Conservation (phyloP, 2,329 filamentous ascomycete species). For the Clarireedia paspali region DNA sequence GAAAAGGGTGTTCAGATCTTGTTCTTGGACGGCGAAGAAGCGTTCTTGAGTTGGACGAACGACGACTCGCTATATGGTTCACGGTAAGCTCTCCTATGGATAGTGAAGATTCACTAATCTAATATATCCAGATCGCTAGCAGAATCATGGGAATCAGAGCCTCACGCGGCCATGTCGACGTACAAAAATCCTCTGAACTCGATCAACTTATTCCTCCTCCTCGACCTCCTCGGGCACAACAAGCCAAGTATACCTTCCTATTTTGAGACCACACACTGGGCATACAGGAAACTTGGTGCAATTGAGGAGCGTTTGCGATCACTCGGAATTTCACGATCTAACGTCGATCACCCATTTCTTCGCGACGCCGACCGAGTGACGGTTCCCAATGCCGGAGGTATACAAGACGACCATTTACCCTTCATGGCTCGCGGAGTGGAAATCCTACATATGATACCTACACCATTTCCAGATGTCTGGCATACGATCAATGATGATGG, state of each 20-base stretch:
- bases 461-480: constrained; percentile 78
- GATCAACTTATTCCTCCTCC: constrained; percentile 83
- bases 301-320: constrained; percentile 68
- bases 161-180: constrained; percentile 63
- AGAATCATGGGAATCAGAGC: constrained; percentile 66
- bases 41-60: constrained; percentile 72
- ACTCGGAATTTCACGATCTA: constrained; percentile 58
- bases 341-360: constrained; percentile 52
- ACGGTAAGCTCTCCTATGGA: constrained; percentile 43
- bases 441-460: constrained; percentile 81
- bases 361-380: constrained; percentile 44
- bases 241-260: constrained; percentile 72
- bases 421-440: constrained; percentile 84
- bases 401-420: constrained; percentile 85
- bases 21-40: constrained; percentile 89
- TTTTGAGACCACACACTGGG: constrained; percentile 88
- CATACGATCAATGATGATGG: constrained; percentile 79
- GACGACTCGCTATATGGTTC: constrained; percentile 85
- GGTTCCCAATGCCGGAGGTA: constrained; percentile 43
- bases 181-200: constrained; percentile 68
- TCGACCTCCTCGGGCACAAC: constrained; percentile 74
- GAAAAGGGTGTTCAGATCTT: constrained; percentile 82
- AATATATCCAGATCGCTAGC: constrained; percentile 56
- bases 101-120: constrained; percentile 1
- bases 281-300: constrained; percentile 67